Evolutionary conservation across 164 flowering plant species (phyloP), one percentile per base, ranked within the genome.

Genomic region (Nymphaea colorata): DNA sequence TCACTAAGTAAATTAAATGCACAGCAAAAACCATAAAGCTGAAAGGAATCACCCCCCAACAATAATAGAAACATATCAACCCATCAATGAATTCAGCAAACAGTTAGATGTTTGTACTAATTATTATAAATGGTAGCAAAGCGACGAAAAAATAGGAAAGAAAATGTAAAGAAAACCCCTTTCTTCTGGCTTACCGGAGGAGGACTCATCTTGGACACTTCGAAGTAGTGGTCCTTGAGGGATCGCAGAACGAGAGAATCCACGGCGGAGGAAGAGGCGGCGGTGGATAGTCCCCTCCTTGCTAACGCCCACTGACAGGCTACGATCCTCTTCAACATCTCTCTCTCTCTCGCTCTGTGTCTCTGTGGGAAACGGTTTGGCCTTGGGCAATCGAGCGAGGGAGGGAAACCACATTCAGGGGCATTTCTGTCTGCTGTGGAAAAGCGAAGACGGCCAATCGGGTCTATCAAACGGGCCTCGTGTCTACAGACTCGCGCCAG

Each of bases 191-290:
- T 68, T 78, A 91, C 94, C 15, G 95, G 95, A 4, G 98, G 98
- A 68, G 85, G 89, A 55, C 74, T 66, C 93, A 88, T 87, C 77
- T 87, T 90, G 74, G 96, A 80, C 80, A 83, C 84, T 79, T 92
- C 96, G 47, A 81, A 79, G 64, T 88, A 90, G 85, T 92, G 98
- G 6, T 88, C 93, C 76, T 86, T 92, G 74, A 90, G 91, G 36
- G 96, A 88, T 12, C 95, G 94, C 69, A 92, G 93, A 18, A 92
- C 43, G 61, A 87, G 72, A 43, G 91, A 83, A 76, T 88, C 70
- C 17, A 90, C 86, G 43, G 87, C 85, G 65, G 87, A 62, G 43
- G 93, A 81, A 1, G 66, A 76, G 78, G 66, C 64, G 66, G 74
- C 16, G 4, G 67, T 66, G 0, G 79, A 71, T 10, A 51, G 57